Evolutionary conservation across 257 asterid species (phyloP).

Genomic region (Solanum etuberosum): DNA sequence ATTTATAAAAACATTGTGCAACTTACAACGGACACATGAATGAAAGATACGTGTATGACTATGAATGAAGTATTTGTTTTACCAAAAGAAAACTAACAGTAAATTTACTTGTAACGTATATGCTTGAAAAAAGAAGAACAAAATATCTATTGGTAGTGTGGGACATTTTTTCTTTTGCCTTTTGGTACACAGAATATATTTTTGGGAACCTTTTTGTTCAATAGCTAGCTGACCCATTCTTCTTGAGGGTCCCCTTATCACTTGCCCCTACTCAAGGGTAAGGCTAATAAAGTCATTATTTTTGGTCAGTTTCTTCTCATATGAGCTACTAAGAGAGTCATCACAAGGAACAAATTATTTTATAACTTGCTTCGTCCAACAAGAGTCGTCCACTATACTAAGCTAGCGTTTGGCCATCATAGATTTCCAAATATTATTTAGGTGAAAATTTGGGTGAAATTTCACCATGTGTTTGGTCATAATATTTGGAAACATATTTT

Average conservation of each 20-base stretch:
- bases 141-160: neutral
- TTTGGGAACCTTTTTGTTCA: neutral
- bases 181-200: neutral
- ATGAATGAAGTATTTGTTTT: neutral
- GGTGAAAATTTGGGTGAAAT: too few species aligned
- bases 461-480: too few species aligned
- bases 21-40: slow-evolving; percentile 5
- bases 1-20: neutral
- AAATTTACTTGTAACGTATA: neutral
- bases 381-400: too few species aligned
- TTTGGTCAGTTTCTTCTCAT: too few species aligned
- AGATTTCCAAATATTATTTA: too few species aligned
- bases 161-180: neutral
- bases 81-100: neutral
- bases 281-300: too few species aligned
- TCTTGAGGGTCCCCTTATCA: neutral
- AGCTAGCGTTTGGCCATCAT: too few species aligned
- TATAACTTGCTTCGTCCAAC: too few species aligned
- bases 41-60: slow-evolving; percentile 1
- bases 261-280: too few species aligned
- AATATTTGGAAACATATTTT: too few species aligned
- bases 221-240: neutral
- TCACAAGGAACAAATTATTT: too few species aligned
- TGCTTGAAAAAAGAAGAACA: neutral
- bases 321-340: too few species aligned